phyloP scores from a whole-genome alignment of 305 asterid species.

The Fraxinus nigra region DNA sequence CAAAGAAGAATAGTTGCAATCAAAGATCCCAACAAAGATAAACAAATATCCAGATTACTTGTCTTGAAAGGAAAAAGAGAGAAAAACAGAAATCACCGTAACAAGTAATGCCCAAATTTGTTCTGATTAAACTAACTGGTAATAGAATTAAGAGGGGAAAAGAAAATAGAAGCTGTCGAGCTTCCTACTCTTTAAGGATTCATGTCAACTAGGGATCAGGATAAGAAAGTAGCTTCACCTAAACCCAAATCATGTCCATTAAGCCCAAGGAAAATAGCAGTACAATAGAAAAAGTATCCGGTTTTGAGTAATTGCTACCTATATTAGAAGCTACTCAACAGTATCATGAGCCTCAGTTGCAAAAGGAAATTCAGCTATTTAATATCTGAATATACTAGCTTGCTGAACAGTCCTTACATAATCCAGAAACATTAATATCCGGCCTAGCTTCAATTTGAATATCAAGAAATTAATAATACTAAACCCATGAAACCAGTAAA shows the following conservation, averaged over 20 bases:
- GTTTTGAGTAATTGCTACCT: background rate
- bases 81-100: background rate
- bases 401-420: background rate
- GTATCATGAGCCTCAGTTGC: background rate
- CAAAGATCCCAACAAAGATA: background rate
- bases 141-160: background rate
- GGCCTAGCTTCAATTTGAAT: background rate
- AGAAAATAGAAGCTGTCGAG: background rate
- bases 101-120: background rate
- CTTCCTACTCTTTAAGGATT: background rate
- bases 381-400: background rate
- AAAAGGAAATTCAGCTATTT: background rate
- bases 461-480: background rate
- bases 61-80: background rate
- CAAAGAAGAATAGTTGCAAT: constrained; percentile 7
- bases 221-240: background rate
- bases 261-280: background rate
- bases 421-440: background rate
- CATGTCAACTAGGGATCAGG: background rate
- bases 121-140: background rate
- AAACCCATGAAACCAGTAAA: background rate
- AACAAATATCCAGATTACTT: background rate
- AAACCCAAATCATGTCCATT: background rate
- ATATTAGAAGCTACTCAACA: background rate
- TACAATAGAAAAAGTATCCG: background rate